Evolutionary conservation across 192 early-diverging fungal genomes (phyloP).

Genomic region (Entrophospora sp.): DNA sequence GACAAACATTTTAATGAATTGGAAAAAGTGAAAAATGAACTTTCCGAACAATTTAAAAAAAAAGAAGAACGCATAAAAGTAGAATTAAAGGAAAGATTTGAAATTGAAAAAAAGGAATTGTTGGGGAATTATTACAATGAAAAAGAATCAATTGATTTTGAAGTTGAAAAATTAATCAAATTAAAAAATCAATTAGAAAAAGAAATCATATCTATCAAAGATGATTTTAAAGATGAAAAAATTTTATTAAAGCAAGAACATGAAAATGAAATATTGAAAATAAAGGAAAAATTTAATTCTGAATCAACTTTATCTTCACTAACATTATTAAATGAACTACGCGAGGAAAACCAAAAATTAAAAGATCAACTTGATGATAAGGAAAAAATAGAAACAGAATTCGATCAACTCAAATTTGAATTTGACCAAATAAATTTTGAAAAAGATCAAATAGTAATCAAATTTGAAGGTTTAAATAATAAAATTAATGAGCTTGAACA

Average conservation of each 20-base stretch:
- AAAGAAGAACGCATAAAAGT: neutral
- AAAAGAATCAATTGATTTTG: neutral
- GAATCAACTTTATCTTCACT: no score
- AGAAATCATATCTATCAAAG: neutral
- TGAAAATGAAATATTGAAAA: neutral
- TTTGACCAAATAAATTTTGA: no score
- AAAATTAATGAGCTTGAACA: no score
- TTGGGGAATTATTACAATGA: neutral
- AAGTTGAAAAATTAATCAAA: neutral
- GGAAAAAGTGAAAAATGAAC: neutral
- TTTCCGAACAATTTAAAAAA: neutral
- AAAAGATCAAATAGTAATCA: no score
- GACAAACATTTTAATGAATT: conserved; percentile 4
- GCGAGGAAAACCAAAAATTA: no score
- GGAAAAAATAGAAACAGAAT: no score
- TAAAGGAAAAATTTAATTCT: no score
- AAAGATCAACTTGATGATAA: no score
- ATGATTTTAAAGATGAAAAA: neutral
- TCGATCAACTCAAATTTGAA: no score
- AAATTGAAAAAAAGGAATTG: neutral
- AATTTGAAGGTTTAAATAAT: no score
- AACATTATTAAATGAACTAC: no score
- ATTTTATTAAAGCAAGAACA: neutral
- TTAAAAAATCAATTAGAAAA: neutral
- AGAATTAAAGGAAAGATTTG: neutral